Base-by-base conservation (phyloP, 805 yeast species). In the Wickerhamiella sorbophila region DNA sequence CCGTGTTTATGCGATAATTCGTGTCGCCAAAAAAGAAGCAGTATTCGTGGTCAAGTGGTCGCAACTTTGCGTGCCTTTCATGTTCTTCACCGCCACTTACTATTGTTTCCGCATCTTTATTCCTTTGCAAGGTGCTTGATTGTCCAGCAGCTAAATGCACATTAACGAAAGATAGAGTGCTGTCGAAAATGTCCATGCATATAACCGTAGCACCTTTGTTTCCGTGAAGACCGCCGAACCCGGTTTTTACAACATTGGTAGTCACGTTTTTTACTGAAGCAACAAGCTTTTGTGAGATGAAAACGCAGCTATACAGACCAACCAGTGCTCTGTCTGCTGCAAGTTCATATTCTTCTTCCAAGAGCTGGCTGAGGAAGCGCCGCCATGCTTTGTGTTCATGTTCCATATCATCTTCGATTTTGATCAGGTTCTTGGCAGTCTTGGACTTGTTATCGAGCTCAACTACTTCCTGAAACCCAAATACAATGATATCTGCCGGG, bases 131-230 rank as follows among this genome's bases (percentile, higher is more conserved):
- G 12, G 74, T 68, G 54, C 83, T 77, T 45, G 77, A 75, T 46
- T 79, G 71, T 0, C 98, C 98, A 2, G 98, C 98, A 1, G 97
- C 96, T 44, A 91, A 66, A 65, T 91, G 98, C 3, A 93, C 77
- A 3, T 78, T 77, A 10, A 88, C 75, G 49, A 88, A 74, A 53
- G 95, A 84, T 40, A 91, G 61, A 22, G 72, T 74, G 9, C 88
- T 75, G 26, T 75, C 75, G 12, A 79, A 75, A 45, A 77, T 70
- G 19, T 69, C 63, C 53, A 84, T 69, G 47, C 87, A 71, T 2
- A 80, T 73, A 0, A 81, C 78, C 35, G 82, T 74, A 2, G 83
- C 94, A 3, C 95, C 95, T 57, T 84, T 54, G 46, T 65, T 65
- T 10, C 71, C 79, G 43, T 93, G 77, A 61, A 86, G 77, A 4